Evolutionary conservation across 1,139 yeast species (phyloP).

Genomic region (Saccharomyces uvarum): DNA sequence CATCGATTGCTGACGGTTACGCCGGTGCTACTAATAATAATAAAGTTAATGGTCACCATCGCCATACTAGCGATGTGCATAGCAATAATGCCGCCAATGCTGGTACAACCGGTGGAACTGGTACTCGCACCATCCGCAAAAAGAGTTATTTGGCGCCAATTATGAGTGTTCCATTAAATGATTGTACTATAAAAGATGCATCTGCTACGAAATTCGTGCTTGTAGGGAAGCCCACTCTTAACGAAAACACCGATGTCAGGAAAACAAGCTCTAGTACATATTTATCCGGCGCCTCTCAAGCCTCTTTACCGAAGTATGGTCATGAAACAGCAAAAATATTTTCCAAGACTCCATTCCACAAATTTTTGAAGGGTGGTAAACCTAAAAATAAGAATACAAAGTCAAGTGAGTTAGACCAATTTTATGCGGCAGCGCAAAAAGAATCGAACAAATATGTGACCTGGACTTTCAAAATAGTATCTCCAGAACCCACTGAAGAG

Average conservation of each 20-base stretch:
- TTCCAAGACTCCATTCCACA: not conserved
- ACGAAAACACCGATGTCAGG: constrained; percentile 7
- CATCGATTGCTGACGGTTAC: not conserved
- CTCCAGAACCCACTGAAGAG: constrained; percentile 29
- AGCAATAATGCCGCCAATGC: constrained; percentile 7
- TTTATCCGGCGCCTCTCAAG: not conserved
- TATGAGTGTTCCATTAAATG: constrained; percentile 37
- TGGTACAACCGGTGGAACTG: not conserved
- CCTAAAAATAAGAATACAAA: not conserved
- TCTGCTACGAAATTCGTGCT: constrained; percentile 31
- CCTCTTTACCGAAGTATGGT: not conserved
- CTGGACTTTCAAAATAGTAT: constrained; percentile 25
- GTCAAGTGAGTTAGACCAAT: constrained; percentile 2
- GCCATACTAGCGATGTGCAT: not conserved
- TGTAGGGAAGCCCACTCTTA: constrained; percentile 21
- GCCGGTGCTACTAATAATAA: not conserved
- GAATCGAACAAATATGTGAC: constrained; percentile 14
- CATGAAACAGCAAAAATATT: not conserved
- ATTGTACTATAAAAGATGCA: constrained; percentile 34
- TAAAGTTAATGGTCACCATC: constrained; percentile 4
- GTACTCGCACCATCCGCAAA: constrained; percentile 1
- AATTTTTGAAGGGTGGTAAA: not conserved
- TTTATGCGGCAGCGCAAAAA: constrained; percentile 35
- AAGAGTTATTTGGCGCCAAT: constrained; percentile 30
- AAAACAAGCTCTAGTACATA: not conserved